phyloP scores from a whole-genome alignment of 2,329 filamentous ascomycete genomes.

The Phialophora verrucosa region DNA sequence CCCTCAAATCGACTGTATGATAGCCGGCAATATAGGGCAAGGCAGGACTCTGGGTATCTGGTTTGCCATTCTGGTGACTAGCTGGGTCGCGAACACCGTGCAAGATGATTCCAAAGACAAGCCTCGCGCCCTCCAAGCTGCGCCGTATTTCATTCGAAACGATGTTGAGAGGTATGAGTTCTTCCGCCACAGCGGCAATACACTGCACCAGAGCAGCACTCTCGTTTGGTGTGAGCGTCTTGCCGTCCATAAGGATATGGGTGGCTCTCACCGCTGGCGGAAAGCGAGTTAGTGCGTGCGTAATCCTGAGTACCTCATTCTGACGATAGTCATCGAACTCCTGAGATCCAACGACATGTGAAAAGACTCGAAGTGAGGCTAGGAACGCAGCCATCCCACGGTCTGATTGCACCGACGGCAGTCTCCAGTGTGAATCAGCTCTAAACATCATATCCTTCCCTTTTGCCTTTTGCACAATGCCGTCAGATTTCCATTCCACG shows the following conservation, averaged over 20 bases:
- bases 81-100: conserved; percentile 31
- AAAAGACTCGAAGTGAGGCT: conserved; percentile 45
- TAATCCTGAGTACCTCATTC: conserved; percentile 43
- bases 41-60: neutral
- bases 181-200: conserved; percentile 41
- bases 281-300: conserved; percentile 44
- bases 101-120: conserved; percentile 47
- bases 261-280: conserved; percentile 45
- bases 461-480: neutral
- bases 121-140: conserved; percentile 45
- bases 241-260: conserved; percentile 44
- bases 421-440: conserved; percentile 19
- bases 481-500: conserved; percentile 18
- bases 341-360: conserved; percentile 31
- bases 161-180: conserved; percentile 42
- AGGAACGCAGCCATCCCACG: conserved; percentile 46
- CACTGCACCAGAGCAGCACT: conserved; percentile 44
- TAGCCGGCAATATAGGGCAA: conserved; percentile 40
- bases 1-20: conserved; percentile 42
- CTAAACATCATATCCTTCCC: conserved; percentile 24
- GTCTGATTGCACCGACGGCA: conserved; percentile 32
- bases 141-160: conserved; percentile 41
- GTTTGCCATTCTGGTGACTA: neutral
- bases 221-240: conserved; percentile 41
- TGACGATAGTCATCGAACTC: conserved; percentile 38